Base-by-base conservation (phyloP, 2,329 filamentous ascomycete species). In the Rugonectria rugulosa region DNA sequence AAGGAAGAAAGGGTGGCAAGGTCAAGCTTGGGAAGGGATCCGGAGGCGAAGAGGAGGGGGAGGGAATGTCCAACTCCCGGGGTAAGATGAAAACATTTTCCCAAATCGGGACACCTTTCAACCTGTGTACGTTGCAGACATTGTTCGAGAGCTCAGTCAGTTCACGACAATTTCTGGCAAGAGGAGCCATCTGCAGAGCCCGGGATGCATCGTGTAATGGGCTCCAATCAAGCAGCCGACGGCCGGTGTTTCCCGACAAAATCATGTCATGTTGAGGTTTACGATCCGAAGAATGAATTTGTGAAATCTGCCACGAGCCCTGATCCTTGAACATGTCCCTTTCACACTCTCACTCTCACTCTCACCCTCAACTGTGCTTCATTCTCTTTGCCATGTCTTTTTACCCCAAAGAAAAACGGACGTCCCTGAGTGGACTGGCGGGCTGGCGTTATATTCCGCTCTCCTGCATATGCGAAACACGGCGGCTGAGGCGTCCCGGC, bases 181-280 rank as follows among this genome's bases (percentile, higher is more conserved):
- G 37, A 46, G 49, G 19, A 29, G 32, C n/a, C n/a, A 32, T 42
- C 31, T 43, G 56, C 31, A 59, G 24, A 46, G 32, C 20, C 63
- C 37, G 56, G 63, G 53, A 64, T 58, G 43, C 34, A 43, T 43
- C 38, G 59, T 58, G 59, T 52, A 48, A 34, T 27, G 36, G 51
- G 31, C 43, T 40, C 49, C 52, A 62, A 47, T 55, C 41, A 42
- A 42, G 29, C 40, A 29, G 21, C 48, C 42, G 47, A 14, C 17
- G 57, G 57, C 64, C 66, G 65, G 58, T 63, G 54, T 63, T 59
- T 68, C 57, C 65, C 62, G 65, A 68, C 51, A 38, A 50, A 63
- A 68, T 68, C 66, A 67, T 63, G 65, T 56, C 65, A 68, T 68
- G 43, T 46, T 57, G 55, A 27, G 57, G 67, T 61, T 52, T n/a